Evolutionary conservation across 805 yeast species (phyloP), one percentile per base, ranked within the genome.

Genomic region (Metschnikowia hibisci): DNA sequence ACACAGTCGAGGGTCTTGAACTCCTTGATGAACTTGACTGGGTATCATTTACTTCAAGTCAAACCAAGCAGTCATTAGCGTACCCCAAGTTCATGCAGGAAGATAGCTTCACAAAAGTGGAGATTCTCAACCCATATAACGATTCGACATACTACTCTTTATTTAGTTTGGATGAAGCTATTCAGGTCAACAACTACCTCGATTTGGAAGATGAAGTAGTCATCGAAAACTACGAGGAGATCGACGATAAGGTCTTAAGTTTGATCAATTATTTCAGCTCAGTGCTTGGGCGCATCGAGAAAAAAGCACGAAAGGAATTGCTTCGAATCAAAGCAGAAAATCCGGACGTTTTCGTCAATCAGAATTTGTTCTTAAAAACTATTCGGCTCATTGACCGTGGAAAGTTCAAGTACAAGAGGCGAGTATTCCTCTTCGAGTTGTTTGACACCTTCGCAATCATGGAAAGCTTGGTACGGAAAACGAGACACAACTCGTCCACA

Each of bases 11-110:
- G 55, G 98, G 98, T 0, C 73, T 81, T 16, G 97, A 90, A 57
- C 79, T 89, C 12, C 66, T 90, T 43, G 96, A 87, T 56, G 96
- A 88, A 53, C 68, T 76, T 42, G 81, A 81, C 1, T 91, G 97
- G 97, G 44, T 49, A 8, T 46, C 53, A 1, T 32, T 46, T 14
- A 39, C 44, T 6, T 32, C 46, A 3, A 31, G 25, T 6, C 40
- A 32, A 10, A 30, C 32, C 8, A 28, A 30, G 16, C 26, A 16
- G 9, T 34, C 45, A 5, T 34, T 52, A 8, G 56, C 56, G 1
- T 53, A 53, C 15, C 57, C 57, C 5, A 42, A 33, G 13, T 33
- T 41, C 20, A 41, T 53, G 46, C 46, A 49, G 25, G 45, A 45
- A 6, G 50, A 38, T 7, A 50, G 47, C n/a, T 38, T 52, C 32